Evolutionary conservation across 116 monocot species (phyloP), one percentile per base, ranked within the genome.

Genomic region (Iris pallida): DNA sequence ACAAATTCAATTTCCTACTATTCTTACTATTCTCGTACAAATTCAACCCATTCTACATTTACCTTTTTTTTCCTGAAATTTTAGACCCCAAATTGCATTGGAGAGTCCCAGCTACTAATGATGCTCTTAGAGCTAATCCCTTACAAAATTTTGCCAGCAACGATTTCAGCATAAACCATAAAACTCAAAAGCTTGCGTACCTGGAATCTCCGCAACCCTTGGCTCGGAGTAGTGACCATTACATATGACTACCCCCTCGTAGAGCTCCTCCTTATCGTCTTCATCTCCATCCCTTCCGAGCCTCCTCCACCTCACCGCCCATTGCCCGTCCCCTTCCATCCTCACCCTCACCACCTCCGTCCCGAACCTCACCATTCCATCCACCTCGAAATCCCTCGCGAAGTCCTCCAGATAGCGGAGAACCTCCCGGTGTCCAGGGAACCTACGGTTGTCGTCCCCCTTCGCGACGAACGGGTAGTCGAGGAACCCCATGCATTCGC

Each of bases 401-500:
- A 95, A 95, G 53, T 55, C 71, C 82, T 91, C 78, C 3, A 95
- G 68, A 49, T 91, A 95, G 7, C 82, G 20, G 14, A 88, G 82
- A 14, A 95, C 88, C 81, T 91, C 95, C 19, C 41, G 42, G 52
- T 88, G 95, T 0, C 81, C 75, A 0, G 95, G 91, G 64, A 88
- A 95, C 65, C 86, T 57, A 61, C 94, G 71, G 48, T 54, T 14
- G 17, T 88, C 86, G 20, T 19, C 43, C 8, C 62, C 73, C 42
- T 8, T 45, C 10, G 66, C 66, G 45, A 59, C 61, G 71, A 98
- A 98, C 30, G 92, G 98, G 70, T 85, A 98, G 74, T 92, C 93
- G 9, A 84, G 59, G 73, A 98, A 92, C n/a, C 98, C 90, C 98
- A 98, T 92, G 72, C 6, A 66, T 73, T 98, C 90, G 30, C 98